These are phyloP conservation scores for Clausena lansium DNA, from an alignment of 345 rosid species.

Conservation along the genomic window DNA sequence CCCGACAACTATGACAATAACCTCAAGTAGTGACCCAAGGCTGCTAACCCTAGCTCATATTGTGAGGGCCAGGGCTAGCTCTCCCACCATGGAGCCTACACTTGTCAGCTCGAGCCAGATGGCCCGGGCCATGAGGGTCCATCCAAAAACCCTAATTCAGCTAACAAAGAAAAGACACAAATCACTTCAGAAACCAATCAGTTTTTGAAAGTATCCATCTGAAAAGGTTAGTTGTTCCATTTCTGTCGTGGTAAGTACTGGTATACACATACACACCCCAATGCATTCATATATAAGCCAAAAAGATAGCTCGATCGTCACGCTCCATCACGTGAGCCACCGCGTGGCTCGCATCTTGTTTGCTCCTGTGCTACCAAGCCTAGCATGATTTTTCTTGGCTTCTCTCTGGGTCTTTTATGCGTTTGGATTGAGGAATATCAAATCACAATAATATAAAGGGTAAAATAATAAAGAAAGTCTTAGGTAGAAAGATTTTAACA, in stretches of 20 bases:
- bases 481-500: too few species aligned
- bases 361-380: neutral
- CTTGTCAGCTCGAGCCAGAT: neutral
- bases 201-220: neutral
- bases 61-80: neutral
- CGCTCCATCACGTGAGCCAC: slow-evolving; percentile 8
- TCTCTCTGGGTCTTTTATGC: neutral
- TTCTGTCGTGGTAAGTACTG: neutral
- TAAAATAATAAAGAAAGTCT: neutral
- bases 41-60: neutral
- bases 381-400: neutral
- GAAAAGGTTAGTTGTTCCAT: neutral
- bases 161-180: neutral
- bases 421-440: neutral
- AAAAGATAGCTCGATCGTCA: neutral
- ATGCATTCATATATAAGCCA: neutral
- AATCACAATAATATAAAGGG: neutral
- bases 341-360: slow-evolving; percentile 3
- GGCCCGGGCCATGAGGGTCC: neutral
- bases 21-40: neutral
- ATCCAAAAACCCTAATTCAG: neutral
- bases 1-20: neutral
- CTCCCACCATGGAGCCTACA: neutral
- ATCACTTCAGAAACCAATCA: neutral
- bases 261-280: neutral